Evolutionary conservation across 139 green algal genomes (phyloP).

Genomic region (Tetradesmus lagerheimii): DNA sequence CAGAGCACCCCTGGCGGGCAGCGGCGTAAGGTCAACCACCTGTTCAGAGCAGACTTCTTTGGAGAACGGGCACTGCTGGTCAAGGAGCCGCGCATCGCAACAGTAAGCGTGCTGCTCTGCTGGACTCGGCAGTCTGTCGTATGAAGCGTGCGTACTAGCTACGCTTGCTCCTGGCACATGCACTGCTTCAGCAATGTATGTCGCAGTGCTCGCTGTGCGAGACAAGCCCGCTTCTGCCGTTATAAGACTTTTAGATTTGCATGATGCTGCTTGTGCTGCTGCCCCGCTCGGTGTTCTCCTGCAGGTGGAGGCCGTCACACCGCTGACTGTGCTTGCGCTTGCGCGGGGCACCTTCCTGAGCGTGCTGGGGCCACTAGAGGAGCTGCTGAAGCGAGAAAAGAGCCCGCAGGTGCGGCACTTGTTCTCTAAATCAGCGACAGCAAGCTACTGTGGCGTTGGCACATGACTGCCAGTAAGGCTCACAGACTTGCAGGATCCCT

Average conservation of each 20-base stretch:
- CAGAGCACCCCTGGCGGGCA: conserved; percentile 65
- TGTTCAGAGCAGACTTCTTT: conserved; percentile 95
- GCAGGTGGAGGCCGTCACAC: conserved; percentile 86
- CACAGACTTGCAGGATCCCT: not conserved
- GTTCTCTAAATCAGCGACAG: no score
- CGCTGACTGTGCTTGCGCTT: conserved; percentile 84
- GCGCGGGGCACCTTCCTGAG: conserved; percentile 85
- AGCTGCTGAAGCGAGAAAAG: conserved; percentile 91
- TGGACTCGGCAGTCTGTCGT: no score
- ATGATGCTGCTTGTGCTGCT: not conserved
- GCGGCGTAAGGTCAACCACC: conserved; percentile 87
- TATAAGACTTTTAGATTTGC: not conserved
- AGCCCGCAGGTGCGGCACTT: conserved; percentile 70
- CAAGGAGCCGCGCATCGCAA: conserved; percentile 65
- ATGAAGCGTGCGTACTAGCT: no score
- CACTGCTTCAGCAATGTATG: not conserved
- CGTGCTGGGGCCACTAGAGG: conserved; percentile 89
- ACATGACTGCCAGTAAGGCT: no score
- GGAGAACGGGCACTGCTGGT: conserved; percentile 89
- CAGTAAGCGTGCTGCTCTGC: not conserved
- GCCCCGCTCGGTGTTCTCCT: not conserved
- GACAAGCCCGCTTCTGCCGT: not conserved
- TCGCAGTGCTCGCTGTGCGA: not conserved
- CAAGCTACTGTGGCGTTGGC: no score
- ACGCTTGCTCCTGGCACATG: no score